Evolutionary conservation across 257 asterid species (phyloP).

Genomic region (Misopates orontium): DNA sequence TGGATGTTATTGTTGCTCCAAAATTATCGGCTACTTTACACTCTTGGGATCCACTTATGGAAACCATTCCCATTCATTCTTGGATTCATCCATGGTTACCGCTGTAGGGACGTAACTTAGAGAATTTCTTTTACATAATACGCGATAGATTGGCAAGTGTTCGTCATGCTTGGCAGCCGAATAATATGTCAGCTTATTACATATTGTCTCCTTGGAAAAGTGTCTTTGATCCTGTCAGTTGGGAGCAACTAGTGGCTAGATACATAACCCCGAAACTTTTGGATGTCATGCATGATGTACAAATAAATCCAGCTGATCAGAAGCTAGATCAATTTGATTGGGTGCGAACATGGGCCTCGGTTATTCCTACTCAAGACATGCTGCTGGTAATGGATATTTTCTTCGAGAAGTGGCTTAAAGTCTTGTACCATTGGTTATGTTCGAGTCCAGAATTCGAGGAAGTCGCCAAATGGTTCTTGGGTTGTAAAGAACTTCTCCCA

Average conservation of each 20-base stretch:
- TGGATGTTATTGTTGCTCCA: conserved; percentile 68
- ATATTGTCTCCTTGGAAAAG: conserved; percentile 85
- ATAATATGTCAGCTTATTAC: conserved; percentile 71
- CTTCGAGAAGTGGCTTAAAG: conserved; percentile 89
- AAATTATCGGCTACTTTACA: conserved; percentile 75
- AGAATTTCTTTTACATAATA: conserved; percentile 74
- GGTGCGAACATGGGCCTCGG: conserved; percentile 55
- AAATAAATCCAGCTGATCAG: conserved; percentile 46
- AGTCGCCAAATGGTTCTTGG: conserved; percentile 74
- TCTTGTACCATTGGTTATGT: conserved; percentile 79
- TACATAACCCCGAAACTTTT: conserved; percentile 49
- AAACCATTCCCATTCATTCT: conserved; percentile 79
- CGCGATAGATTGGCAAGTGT: conserved; percentile 72
- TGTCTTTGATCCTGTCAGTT: conserved; percentile 79
- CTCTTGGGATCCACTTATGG: conserved; percentile 88
- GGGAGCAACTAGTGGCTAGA: conserved; percentile 75
- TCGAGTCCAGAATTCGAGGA: conserved; percentile 72
- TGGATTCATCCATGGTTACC: conserved; percentile 99
- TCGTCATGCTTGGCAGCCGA: conserved; percentile 93
- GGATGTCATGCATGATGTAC: conserved; percentile 53
- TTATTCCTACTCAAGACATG: conserved; percentile 80
- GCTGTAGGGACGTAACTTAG: conserved; percentile 67
- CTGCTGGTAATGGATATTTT: conserved; percentile 68
- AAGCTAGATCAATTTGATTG: conserved; percentile 14
- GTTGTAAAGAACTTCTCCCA: conserved; percentile 84